These are phyloP conservation scores for Boletus rubroflammeus DNA, from an alignment of 768 basidiomycete genomes.

Conservation along the genomic window DNA sequence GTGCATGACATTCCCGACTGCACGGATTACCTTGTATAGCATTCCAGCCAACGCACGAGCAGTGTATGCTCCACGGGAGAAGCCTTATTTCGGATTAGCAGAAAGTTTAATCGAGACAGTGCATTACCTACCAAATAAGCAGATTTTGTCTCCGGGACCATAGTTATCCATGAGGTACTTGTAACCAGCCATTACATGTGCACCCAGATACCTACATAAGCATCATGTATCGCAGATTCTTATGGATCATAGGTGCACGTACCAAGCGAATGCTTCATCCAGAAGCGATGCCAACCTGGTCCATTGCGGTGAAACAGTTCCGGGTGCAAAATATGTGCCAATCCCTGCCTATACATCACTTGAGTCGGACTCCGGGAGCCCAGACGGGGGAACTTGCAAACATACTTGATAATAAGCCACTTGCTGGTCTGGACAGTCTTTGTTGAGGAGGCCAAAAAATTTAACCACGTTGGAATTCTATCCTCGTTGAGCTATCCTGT, in stretches of 20 bases:
- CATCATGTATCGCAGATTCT: neutral
- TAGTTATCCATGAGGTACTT: slow-evolving; percentile 78
- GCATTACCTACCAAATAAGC: slow-evolving; percentile 54
- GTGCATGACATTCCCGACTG: neutral
- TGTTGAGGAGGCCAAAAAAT: slow-evolving; percentile 64
- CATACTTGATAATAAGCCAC: slow-evolving; percentile 69
- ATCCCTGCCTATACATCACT: slow-evolving; percentile 39
- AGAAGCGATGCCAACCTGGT: slow-evolving; percentile 55
- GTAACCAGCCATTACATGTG: slow-evolving; percentile 74
- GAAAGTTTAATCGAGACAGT: neutral
- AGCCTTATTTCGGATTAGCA: slow-evolving; percentile 44
- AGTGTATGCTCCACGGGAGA: slow-evolving; percentile 69
- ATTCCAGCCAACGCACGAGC: slow-evolving; percentile 73
- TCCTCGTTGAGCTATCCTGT: neutral
- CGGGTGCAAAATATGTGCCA: slow-evolving; percentile 54
- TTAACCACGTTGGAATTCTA: slow-evolving; percentile 70
- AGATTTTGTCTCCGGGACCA: slow-evolving; percentile 67
- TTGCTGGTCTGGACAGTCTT: slow-evolving; percentile 49
- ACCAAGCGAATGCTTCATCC: slow-evolving; percentile 76
- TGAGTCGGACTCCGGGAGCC: neutral
- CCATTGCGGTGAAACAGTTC: slow-evolving; percentile 61
- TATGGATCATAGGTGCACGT: slow-evolving; percentile 10
- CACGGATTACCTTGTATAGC: slow-evolving; percentile 54
- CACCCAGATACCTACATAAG: slow-evolving; percentile 57
- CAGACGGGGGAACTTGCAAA: neutral